phyloP scores from a whole-genome alignment of 1,284 basidiomycete species.

The Chondrostereum purpureum region DNA sequence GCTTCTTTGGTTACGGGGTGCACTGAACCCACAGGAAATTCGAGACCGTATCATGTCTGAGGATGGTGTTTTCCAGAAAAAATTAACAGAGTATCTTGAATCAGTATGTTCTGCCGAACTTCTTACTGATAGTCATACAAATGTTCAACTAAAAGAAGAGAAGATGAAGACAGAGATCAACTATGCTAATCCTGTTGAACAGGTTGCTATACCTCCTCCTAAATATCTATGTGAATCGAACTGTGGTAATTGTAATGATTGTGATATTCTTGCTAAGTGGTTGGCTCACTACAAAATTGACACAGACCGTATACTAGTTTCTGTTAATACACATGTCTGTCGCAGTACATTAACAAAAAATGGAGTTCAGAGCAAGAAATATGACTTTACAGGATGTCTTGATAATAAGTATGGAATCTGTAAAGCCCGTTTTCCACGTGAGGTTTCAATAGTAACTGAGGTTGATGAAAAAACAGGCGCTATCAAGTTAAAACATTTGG shows the following conservation, averaged over 20 bases:
- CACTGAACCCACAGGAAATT: slow-evolving; percentile 22
- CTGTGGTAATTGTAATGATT: not conserved
- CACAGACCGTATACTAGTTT: no score
- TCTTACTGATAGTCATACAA: not conserved
- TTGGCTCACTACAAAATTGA: not conserved
- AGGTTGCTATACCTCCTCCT: not conserved
- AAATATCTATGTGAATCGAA: not conserved
- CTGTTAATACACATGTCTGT: not conserved
- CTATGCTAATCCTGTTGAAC: not conserved
- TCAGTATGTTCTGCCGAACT: slow-evolving; percentile 13
- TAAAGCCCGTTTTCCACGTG: not conserved
- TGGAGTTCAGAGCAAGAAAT: no score
- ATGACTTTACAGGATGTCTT: no score
- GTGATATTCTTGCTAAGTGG: not conserved
- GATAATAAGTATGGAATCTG: no score
- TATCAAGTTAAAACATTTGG: slow-evolving; percentile 4
- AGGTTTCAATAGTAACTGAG: not conserved
- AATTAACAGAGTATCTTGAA: slow-evolving; percentile 19
- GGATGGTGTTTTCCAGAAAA: slow-evolving; percentile 15
- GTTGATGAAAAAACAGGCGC: not conserved
- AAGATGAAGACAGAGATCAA: not conserved
- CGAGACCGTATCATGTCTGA: slow-evolving; percentile 18
- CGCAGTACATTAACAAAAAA: not conserved
- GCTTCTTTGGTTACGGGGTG: slow-evolving; percentile 22
- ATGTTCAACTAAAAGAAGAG: not conserved